Evolutionary conservation across 2,329 filamentous ascomycete species (phyloP).

Genomic region (Emmonsia crescens): DNA sequence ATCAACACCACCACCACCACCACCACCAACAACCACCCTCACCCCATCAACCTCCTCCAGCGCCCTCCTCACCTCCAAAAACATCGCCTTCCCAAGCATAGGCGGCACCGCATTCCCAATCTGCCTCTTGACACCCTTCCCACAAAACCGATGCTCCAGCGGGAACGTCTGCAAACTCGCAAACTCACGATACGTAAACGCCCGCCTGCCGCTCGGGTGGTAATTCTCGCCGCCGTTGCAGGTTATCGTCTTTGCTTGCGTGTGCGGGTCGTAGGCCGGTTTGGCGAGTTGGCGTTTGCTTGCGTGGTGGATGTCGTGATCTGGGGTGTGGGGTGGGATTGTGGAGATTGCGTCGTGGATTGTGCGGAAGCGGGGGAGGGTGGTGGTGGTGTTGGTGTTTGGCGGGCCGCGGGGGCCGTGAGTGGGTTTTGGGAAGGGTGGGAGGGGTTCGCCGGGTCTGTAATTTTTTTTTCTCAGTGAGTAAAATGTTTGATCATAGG

Average conservation of each 20-base stretch:
- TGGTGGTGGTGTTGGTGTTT: constrained; percentile 7
- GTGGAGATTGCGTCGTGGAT: constrained; percentile 32
- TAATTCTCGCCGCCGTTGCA: constrained; percentile 51
- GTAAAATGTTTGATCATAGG: no score
- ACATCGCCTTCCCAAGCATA: constrained; percentile 30
- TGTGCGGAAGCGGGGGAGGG: constrained; percentile 27
- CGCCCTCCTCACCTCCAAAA: constrained; percentile 26
- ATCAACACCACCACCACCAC: neutral
- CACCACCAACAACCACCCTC: neutral
- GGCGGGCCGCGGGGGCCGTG: constrained; percentile 36
- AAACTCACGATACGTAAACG: constrained; percentile 57
- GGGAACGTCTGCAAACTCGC: constrained; percentile 64
- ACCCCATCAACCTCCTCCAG: constrained; percentile 27
- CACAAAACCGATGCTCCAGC: constrained; percentile 45
- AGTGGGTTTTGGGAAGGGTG: constrained; percentile 52
- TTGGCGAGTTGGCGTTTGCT: constrained; percentile 18
- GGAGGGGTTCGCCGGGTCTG: constrained; percentile 61
- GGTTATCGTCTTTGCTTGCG: constrained; percentile 51
- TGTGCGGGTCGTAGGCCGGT: constrained; percentile 37
- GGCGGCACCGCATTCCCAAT: constrained; percentile 75
- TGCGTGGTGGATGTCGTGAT: constrained; percentile 32
- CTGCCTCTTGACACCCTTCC: constrained; percentile 40
- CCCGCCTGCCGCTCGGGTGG: constrained; percentile 53
- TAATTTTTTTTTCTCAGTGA: no score
- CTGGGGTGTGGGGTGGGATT: constrained; percentile 29